Conservation (phyloP, 371 early-diverging fungal genomes). For the Thermomucor indicae-seudaticae region DNA sequence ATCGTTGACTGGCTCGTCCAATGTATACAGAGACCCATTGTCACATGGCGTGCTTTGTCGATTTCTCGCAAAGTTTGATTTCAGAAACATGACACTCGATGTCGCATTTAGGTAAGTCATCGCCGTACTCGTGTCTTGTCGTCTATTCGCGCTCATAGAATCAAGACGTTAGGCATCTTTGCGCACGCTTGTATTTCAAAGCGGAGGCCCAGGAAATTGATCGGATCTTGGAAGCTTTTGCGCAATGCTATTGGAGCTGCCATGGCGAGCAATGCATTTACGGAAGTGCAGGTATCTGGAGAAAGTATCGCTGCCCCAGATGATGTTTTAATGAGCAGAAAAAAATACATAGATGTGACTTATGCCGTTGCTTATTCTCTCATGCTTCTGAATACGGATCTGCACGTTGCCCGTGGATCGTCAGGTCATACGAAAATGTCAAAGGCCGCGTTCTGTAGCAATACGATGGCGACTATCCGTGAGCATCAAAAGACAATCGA, state of each 20-base stretch:
- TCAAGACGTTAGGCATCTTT: conserved; percentile 57
- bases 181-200: conserved; percentile 72
- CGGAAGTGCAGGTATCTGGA: conserved; percentile 27
- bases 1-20: neutral
- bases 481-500: no score
- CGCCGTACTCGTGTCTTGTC: neutral
- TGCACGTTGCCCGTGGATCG: conserved; percentile 65
- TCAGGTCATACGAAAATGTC: conserved; percentile 49
- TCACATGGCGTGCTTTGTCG: conserved; percentile 38
- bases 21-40: conserved; percentile 34
- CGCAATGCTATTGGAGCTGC: conserved; percentile 70
- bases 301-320: neutral
- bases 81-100: conserved; percentile 65
- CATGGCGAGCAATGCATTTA: conserved; percentile 54
- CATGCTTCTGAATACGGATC: conserved; percentile 87
- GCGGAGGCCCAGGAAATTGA: conserved; percentile 93
- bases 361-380: conserved; percentile 81
- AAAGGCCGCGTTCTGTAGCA: conserved; percentile 41
- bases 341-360: conserved; percentile 51
- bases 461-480: conserved; percentile 44
- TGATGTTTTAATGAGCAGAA: neutral
- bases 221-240: conserved; percentile 74
- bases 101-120: conserved; percentile 61
- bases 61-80: conserved; percentile 78
- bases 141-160: neutral